Base-by-base conservation (phyloP, 1,284 basidiomycete species). In the Apiotrichum domesticum region DNA sequence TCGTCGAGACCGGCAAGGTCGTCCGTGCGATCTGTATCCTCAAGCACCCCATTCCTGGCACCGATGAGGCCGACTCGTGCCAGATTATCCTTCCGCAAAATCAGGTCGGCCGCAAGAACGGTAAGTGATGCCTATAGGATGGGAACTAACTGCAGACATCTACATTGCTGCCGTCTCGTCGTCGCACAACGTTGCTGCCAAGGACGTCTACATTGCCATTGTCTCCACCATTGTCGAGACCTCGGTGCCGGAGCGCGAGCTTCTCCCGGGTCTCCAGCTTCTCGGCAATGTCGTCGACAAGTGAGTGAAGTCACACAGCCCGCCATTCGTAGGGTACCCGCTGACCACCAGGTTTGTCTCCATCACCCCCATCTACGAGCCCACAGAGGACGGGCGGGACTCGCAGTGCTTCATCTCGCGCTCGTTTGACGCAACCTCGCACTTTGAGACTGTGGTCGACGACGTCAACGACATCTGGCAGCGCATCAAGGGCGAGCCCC, bases 51-150 rank as follows among this genome's bases (percentile, higher is more conserved):
- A 96, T 99, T 65, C 96, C 96, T 53, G 93, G 90, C 63, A 98
- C 96, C 47, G 94, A 98, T 46, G 41, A 15, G 13, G 81, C 87
- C 52, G 96, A 98, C 80, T 91, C 88, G 65, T 56, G 54, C 49
- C 96, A 99, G 79, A 91, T 99, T 69, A 94, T 99, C 77, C 96
- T 99, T 66, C 96, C 96, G 35, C 96, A 98, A 80, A 97, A 97
- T 78, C 96, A 99, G 79, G 93, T 99, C 63, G 83, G 84, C 65
- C 82, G 96, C 66, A 87, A 88, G 79, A 92, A 99, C 73, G 95
- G 93, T 90, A 68, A 68, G 85, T 75, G 37, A 39, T 39, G 37
- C 9, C 8, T 8, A 5, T 8, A 39, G 37, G 37, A 39, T 8
- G 37, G 3, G 37, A n/a, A 11, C 46, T 57, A 42, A 59, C 51